phyloP scores from a whole-genome alignment of 2,329 filamentous ascomycete genomes.

The Claviceps lovelessii region DNA sequence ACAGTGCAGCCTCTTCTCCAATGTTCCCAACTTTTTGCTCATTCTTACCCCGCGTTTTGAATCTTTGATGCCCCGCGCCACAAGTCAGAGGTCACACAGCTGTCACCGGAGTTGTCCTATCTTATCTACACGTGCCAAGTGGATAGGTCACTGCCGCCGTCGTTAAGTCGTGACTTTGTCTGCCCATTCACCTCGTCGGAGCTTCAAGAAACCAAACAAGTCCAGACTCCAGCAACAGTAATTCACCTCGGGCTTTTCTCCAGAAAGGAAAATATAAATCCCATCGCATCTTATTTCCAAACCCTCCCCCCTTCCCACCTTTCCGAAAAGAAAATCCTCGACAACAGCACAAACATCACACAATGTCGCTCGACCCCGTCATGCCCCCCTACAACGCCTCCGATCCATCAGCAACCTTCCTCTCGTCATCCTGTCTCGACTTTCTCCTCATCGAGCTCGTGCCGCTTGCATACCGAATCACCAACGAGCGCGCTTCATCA shows the following conservation, averaged over 20 bases:
- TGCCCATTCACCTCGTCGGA: too few species aligned
- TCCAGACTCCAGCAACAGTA: too few species aligned
- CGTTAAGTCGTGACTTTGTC: not conserved
- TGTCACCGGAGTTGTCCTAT: not conserved
- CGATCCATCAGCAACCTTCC: conserved; percentile 62
- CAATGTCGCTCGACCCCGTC: conserved; percentile 61
- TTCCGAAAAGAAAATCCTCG: not conserved
- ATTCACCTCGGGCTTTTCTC: not conserved
- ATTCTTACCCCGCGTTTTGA: not conserved
- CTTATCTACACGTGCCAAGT: conserved; percentile 2
- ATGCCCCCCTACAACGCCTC: conserved; percentile 54
- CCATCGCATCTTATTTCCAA: too few species aligned
- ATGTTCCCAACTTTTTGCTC: not conserved
- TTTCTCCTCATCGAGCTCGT: conserved; percentile 94
- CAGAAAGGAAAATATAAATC: too few species aligned
- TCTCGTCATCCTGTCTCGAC: conserved; percentile 78
- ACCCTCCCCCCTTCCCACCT: too few species aligned
- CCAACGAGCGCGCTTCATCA: conserved; percentile 51
- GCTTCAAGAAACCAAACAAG: not conserved
- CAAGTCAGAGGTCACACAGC: not conserved
- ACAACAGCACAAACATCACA: not conserved
- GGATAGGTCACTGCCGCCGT: not conserved
- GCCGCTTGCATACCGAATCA: conserved; percentile 78
- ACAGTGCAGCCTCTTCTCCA: too few species aligned
- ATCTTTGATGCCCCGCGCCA: not conserved